These are phyloP conservation scores for Exophiala mesophila DNA, from an alignment of 2,329 filamentous ascomycete genomes.

Conservation along the genomic window DNA sequence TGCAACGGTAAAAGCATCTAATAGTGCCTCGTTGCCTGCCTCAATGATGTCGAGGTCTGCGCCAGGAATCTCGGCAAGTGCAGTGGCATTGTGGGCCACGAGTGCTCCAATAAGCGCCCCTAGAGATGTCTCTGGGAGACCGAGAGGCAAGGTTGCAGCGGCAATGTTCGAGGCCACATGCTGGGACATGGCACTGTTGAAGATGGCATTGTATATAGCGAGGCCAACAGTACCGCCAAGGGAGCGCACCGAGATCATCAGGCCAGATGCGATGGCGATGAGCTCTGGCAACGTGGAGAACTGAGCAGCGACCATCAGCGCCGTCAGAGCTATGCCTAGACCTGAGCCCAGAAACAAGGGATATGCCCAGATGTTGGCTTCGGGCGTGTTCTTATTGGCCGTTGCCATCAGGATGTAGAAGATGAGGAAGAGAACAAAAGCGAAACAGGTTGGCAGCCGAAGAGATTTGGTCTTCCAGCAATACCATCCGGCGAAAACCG, in stretches of 20 bases:
- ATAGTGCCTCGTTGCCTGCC: background rate
- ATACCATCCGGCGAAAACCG: background rate
- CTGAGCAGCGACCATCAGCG: conserved; percentile 1
- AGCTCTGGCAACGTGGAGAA: conserved; percentile 3
- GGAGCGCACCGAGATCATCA: background rate
- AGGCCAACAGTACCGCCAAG: conserved; percentile 3
- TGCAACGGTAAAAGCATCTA: background rate
- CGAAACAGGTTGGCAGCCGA: background rate
- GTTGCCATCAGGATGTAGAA: background rate
- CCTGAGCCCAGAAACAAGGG: conserved; percentile 1
- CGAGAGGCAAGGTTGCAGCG: background rate
- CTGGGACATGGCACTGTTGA: conserved; percentile 1
- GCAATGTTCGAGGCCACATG: conserved; percentile 3
- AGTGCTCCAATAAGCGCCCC: background rate
- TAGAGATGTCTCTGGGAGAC: background rate
- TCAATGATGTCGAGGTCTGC: background rate
- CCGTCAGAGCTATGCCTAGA: background rate
- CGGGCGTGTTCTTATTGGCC: background rate
- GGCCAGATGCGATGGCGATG: conserved; percentile 3
- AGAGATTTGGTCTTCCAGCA: conserved; percentile 2
- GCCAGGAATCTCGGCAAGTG: background rate
- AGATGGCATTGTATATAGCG: conserved; percentile 2
- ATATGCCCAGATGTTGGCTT: conserved; percentile 5
- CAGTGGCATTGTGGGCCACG: background rate
- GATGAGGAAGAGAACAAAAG: background rate